phyloP scores from a whole-genome alignment of 2,329 filamentous ascomycete genomes.

The Pestalotiopsis sp. region DNA sequence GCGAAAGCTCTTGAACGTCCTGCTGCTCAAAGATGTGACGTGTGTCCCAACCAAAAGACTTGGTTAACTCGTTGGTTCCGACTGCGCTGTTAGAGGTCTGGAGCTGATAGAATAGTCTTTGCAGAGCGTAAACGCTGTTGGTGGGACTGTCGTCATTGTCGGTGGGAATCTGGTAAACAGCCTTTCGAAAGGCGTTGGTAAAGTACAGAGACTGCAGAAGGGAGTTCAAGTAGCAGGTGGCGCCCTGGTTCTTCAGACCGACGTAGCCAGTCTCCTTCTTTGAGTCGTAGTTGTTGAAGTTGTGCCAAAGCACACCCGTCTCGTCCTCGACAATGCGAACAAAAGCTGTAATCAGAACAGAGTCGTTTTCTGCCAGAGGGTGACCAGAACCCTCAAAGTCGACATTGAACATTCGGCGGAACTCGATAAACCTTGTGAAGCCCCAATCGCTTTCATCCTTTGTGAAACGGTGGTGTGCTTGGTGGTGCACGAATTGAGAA shows the following conservation, averaged over 20 bases:
- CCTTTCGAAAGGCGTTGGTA: constrained; percentile 92
- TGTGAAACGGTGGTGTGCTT: constrained; percentile 93
- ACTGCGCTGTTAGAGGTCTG: constrained; percentile 86
- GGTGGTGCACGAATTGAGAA: constrained; percentile 78
- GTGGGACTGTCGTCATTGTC: constrained; percentile 77
- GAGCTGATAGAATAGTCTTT: constrained; percentile 91
- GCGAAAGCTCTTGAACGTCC: constrained; percentile 94
- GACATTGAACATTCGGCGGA: constrained; percentile 80
- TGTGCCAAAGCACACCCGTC: constrained; percentile 88
- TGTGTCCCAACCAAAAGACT: constrained; percentile 98
- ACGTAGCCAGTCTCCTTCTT: constrained; percentile 99
- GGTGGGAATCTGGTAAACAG: constrained; percentile 96
- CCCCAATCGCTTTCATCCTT: constrained; percentile 98
- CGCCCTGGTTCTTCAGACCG: constrained; percentile 93
- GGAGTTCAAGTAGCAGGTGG: constrained; percentile 87
- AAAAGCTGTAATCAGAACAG: constrained; percentile 80
- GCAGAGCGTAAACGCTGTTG: constrained; percentile 92
- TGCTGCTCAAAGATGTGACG: constrained; percentile 98
- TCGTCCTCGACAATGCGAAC: constrained; percentile 83
- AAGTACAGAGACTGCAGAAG: constrained; percentile 84
- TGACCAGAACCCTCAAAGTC: constrained; percentile 71
- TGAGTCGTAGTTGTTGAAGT: constrained; percentile 94
- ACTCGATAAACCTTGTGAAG: constrained; percentile 93
- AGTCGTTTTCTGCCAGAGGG: constrained; percentile 77
- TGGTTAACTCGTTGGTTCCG: constrained; percentile 88